A percentile compares a stretch with the other conserved stretches of the same genome.
Evolutionary conservation across 768 basidiomycete species (phyloP).

Genomic region (Tephrocybe sp.): DNA sequence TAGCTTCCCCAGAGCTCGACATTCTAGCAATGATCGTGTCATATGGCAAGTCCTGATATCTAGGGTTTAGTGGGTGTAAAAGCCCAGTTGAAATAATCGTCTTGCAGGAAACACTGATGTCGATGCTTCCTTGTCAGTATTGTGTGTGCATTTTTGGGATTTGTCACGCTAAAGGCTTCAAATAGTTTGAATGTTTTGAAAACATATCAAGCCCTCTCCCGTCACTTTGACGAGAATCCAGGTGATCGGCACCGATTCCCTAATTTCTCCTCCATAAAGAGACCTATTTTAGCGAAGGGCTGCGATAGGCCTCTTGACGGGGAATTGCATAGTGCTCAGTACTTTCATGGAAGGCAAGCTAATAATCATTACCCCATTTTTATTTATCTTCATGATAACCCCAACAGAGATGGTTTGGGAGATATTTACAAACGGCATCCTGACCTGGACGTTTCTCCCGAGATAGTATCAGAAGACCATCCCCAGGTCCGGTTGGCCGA

Average conservation of each 20-base stretch:
- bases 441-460: slow-evolving; percentile 45
- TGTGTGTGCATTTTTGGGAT: neutral
- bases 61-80: neutral
- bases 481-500: slow-evolving; percentile 46
- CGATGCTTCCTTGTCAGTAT: slow-evolving; percentile 55
- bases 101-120: slow-evolving; percentile 68
- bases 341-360: slow-evolving; percentile 77
- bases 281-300: slow-evolving; percentile 66
- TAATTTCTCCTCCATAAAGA: slow-evolving; percentile 48
- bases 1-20: slow-evolving; percentile 81
- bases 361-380: neutral
- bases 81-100: neutral
- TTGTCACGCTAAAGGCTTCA: neutral
- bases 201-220: slow-evolving; percentile 64
- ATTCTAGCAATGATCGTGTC: slow-evolving; percentile 74
- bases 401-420: slow-evolving; percentile 64
- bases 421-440: slow-evolving; percentile 62
- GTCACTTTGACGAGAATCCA: slow-evolving; percentile 55
- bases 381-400: neutral
- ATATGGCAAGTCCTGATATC: slow-evolving; percentile 51
- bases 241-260: slow-evolving; percentile 55
- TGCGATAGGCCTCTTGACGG: slow-evolving; percentile 67
- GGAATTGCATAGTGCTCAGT: slow-evolving; percentile 69
- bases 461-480: slow-evolving; percentile 22
- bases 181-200: slow-evolving; percentile 71